Conservation (phyloP, 148 eudicot genomes). For the Arctostaphylos glauca region DNA sequence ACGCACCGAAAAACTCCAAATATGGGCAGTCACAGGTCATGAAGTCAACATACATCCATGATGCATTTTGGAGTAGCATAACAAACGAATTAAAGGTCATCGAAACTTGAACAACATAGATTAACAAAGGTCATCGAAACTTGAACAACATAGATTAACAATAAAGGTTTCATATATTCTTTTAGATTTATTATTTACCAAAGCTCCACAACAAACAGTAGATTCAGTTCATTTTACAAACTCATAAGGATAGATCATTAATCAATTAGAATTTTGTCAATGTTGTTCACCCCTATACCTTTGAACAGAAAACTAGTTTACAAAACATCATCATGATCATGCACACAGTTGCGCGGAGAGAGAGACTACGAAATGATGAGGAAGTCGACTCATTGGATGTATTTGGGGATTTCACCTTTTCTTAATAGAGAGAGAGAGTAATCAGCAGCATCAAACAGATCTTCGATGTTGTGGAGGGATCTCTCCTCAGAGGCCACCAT, state of each 20-base stretch:
- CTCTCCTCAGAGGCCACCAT: slow-evolving; percentile 22
- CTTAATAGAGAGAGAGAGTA: slow-evolving; percentile 22
- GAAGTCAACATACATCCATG: too few relatives aligned
- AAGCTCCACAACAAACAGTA: neutral
- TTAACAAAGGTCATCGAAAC: neutral
- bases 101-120: neutral
- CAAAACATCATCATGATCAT: neutral
- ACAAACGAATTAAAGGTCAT: too few relatives aligned
- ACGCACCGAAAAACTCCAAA: too few relatives aligned
- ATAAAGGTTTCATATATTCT: neutral
- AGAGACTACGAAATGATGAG: neutral
- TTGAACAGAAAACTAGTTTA: neutral
- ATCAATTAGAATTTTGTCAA: neutral
- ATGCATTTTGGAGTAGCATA: too few relatives aligned
- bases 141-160: neutral
- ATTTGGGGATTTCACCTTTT: slow-evolving; percentile 24
- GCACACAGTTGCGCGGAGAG: neutral
- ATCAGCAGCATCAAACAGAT: slow-evolving; percentile 26
- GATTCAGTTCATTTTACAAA: neutral
- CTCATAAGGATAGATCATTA: neutral
- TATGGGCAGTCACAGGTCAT: too few relatives aligned
- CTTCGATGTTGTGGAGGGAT: slow-evolving; percentile 26
- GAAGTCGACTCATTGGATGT: slow-evolving; percentile 17
- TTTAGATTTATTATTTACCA: neutral
- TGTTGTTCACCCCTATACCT: neutral